Conservation (phyloP, 371 early-diverging fungal genomes). For the Lichtheimia ornata region DNA sequence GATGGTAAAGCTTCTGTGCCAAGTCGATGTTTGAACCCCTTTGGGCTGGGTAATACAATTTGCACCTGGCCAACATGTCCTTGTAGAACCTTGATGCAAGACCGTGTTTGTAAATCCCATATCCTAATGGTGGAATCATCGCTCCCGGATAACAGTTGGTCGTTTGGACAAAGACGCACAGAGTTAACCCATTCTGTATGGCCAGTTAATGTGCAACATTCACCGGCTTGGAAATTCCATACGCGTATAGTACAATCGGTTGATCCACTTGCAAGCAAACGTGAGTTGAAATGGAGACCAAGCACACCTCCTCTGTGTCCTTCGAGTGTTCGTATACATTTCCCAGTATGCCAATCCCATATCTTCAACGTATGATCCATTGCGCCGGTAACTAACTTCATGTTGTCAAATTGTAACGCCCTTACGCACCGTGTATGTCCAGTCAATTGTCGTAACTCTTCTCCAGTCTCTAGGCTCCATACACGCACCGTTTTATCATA, state of each 20-base stretch:
- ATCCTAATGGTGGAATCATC: conserved; percentile 82
- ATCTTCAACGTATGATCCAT: conserved; percentile 94
- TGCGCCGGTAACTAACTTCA: conserved; percentile 83
- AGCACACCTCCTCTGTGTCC: conserved; percentile 86
- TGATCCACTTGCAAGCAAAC: conserved; percentile 81
- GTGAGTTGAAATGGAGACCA: conserved; percentile 82
- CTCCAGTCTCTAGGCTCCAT: conserved; percentile 81
- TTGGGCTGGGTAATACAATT: conserved; percentile 48
- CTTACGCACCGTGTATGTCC: conserved; percentile 92
- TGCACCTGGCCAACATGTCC: conserved; percentile 88
- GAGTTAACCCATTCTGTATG: conserved; percentile 88
- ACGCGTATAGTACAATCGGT: conserved; percentile 88
- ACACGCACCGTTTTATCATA: conserved; percentile 82
- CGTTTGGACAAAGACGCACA: conserved; percentile 73
- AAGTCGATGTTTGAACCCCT: conserved; percentile 47
- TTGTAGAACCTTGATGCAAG: conserved; percentile 67
- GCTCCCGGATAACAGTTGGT: conserved; percentile 70
- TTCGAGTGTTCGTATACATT: conserved; percentile 82
- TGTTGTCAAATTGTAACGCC: conserved; percentile 84
- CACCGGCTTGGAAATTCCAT: conserved; percentile 86
- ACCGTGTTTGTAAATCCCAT: conserved; percentile 80
- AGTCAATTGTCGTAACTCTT: conserved; percentile 63
- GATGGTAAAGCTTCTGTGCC: conserved; percentile 6
- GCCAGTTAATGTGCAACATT: conserved; percentile 78
- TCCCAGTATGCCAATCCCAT: conserved; percentile 94